phyloP scores from a whole-genome alignment of 169 alveolate genomes.

The Eimeria acervulina region DNA sequence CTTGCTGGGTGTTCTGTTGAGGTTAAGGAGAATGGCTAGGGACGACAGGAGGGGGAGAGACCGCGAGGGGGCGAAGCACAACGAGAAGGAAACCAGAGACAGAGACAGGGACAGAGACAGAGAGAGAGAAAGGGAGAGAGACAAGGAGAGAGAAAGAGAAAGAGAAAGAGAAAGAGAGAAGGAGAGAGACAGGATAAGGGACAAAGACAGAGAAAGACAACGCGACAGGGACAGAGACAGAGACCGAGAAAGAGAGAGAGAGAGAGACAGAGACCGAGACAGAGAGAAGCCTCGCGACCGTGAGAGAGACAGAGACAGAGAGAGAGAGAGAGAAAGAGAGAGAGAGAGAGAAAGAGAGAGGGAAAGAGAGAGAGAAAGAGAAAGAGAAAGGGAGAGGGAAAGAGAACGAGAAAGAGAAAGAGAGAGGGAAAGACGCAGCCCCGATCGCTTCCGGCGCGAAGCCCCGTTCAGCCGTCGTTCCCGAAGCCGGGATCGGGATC shows the following conservation, averaged over 20 bases:
- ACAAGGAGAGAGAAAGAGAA: neutral
- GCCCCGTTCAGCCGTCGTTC: conserved; percentile 9
- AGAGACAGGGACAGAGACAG: conserved; percentile 48
- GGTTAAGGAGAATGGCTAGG: neutral
- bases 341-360: conserved; percentile 13
- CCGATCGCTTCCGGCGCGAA: neutral
- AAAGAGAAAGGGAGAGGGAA: conserved; percentile 13
- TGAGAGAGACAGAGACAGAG: conserved; percentile 1
- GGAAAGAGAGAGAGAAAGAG: neutral
- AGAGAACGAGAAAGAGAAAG: conserved; percentile 42
- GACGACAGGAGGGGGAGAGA: conserved; percentile 33
- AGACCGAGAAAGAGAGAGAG: neutral
- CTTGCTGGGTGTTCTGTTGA: too few relatives aligned
- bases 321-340: conserved; percentile 43
- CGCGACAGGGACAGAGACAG: neutral
- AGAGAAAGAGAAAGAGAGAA: neutral
- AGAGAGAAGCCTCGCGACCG: neutral
- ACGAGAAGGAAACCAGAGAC: neutral
- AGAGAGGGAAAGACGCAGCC: neutral
- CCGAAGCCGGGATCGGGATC: conserved; percentile 18
- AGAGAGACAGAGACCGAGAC: neutral
- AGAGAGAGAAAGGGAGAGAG: conserved; percentile 1
- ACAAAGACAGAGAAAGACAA: neutral
- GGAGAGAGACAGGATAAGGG: neutral
- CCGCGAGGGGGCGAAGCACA: conserved; percentile 3